Conservation (phyloP, 768 basidiomycete species). For the Boletus patriciae region DNA sequence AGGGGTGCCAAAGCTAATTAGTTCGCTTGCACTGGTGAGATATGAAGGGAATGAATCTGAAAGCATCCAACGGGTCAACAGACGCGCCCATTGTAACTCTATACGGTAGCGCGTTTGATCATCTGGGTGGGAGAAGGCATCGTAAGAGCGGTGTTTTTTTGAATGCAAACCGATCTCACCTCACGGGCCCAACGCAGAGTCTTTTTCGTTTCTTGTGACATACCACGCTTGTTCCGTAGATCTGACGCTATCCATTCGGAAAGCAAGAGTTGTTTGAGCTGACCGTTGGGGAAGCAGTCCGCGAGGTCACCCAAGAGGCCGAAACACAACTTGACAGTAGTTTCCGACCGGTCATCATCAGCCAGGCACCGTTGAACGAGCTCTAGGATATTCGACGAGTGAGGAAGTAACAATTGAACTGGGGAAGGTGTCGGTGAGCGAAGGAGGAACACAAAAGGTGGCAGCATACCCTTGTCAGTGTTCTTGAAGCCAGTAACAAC, state of each 20-base stretch:
- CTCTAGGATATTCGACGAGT: constrained; percentile 74
- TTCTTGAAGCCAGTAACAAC: constrained; percentile 90
- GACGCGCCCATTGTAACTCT: constrained; percentile 32
- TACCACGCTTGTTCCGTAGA: constrained; percentile 70
- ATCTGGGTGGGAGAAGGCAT: constrained; percentile 44
- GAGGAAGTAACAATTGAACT: constrained; percentile 51
- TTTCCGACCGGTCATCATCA: constrained; percentile 84
- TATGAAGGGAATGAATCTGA: constrained; percentile 34
- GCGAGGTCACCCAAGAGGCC: constrained; percentile 94
- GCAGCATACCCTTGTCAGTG: constrained; percentile 63
- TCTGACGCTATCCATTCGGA: constrained; percentile 77
- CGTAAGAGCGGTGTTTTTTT: not conserved
- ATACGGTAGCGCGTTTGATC: constrained; percentile 78
- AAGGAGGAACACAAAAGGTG: not conserved
- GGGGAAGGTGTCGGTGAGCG: constrained; percentile 1
- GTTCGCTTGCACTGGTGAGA: constrained; percentile 50
- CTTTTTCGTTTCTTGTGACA: constrained; percentile 78
- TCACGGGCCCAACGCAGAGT: constrained; percentile 93
- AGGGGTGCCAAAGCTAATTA: constrained; percentile 31
- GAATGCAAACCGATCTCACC: constrained; percentile 44
- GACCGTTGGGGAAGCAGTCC: constrained; percentile 77
- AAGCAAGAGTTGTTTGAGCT: constrained; percentile 78
- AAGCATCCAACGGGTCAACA: constrained; percentile 27
- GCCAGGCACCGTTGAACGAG: constrained; percentile 72
- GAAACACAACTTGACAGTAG: constrained; percentile 68